Base-by-base conservation (phyloP, 1,139 yeast genomes). In the Hyphopichia khmerensis region DNA sequence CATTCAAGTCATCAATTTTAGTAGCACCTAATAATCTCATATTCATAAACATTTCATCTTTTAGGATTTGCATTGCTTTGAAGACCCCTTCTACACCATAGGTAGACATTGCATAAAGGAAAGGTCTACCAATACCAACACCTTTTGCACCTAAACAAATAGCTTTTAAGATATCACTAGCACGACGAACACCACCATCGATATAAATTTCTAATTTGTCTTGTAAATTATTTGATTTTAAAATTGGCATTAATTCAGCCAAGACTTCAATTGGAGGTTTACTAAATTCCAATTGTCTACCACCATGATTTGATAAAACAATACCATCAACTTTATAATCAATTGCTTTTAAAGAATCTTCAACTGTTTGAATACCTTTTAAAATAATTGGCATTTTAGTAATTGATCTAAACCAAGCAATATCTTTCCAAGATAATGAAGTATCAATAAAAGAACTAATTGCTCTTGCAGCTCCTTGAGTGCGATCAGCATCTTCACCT, bases 391-490 rank as follows among this genome's bases (percentile, higher is more conserved):
- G 91, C 69, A 83, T 67, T n/a, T 71, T 72, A 33, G 90, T 83
- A 50, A 76, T 67, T 21, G 67, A 55, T 52, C 76, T 66, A 62
- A 85, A 79, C 75, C 81, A 80, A 34, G 71, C 67, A 41, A 85
- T 66, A 52, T 83, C 89, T 42, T 74, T 65, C 93, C 88, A 87
- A 41, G 70, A 72, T 42, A 90, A 69, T 10, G 41, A 33, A n/a
- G 96, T 84, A 62, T 90, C 96, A 49, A 90, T 90, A 60, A 90
- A 89, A 2, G 88, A 75, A 18, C 90, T 81, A 43, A 90, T 79
- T 18, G 96, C 96, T 41, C 90, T 70, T 0, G 97, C 91, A 0
- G 96, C 95, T 39, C 97, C 97, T 58, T 85, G 87, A 15, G 81
- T 62, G 41, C 87, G 68, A 55, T 85, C 90, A 4, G 82, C 77